phyloP scores from a whole-genome alignment of 2,329 filamentous ascomycete species.

The Thielaviopsis punctulata region DNA sequence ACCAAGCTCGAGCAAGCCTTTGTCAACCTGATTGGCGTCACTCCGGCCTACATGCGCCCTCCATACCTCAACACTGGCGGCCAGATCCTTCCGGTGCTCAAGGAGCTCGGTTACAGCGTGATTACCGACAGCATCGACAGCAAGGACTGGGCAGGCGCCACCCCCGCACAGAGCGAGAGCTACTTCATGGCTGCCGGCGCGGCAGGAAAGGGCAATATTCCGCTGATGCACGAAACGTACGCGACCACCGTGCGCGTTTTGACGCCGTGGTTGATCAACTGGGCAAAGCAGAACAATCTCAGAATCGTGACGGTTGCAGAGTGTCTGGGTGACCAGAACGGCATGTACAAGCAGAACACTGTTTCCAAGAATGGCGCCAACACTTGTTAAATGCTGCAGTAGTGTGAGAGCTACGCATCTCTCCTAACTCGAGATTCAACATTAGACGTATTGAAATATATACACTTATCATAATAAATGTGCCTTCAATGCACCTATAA shows the following conservation, averaged over 20 bases:
- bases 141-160: constrained; percentile 40
- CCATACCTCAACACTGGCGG: constrained; percentile 32
- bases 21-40: constrained; percentile 31
- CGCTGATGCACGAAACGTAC: constrained; percentile 40
- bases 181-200: constrained; percentile 30
- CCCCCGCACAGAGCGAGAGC: constrained; percentile 32
- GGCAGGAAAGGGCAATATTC: constrained; percentile 31
- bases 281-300: constrained; percentile 30
- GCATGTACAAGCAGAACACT: constrained; percentile 24
- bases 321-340: constrained; percentile 24
- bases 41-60: constrained; percentile 32
- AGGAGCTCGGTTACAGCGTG: constrained; percentile 37
- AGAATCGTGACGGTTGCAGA: constrained; percentile 33
- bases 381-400: constrained; percentile 15
- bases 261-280: constrained; percentile 32
- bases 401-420: no score
- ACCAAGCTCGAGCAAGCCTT: constrained; percentile 32
- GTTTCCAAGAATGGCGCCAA: constrained; percentile 21
- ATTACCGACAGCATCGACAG: constrained; percentile 44
- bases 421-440: no score
- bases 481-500: no score
- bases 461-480: no score
- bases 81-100: constrained; percentile 25
- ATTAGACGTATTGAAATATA: no score
- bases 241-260: constrained; percentile 29